These are phyloP conservation scores for Agaricus subrufescens DNA, from an alignment of 768 basidiomycete genomes.

Conservation along the genomic window DNA sequence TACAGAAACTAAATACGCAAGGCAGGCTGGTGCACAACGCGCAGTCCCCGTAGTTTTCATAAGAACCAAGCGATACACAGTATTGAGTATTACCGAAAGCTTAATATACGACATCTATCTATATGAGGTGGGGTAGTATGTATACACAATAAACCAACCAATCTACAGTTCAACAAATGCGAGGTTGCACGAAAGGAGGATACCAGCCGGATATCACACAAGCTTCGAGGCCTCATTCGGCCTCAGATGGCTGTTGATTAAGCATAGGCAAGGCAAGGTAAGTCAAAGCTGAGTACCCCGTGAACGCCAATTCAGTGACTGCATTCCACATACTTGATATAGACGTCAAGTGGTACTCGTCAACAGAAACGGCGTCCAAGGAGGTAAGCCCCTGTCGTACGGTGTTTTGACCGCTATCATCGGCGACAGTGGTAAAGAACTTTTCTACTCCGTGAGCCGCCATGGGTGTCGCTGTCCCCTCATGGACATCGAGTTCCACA, in stretches of 20 bases:
- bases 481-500: not conserved
- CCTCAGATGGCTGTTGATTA: not conserved
- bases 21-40: too few species aligned
- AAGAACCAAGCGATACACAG: too few species aligned
- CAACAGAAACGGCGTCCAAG: not conserved
- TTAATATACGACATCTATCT: too few species aligned
- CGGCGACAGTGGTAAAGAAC: not conserved
- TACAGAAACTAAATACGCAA: too few species aligned
- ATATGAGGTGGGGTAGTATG: too few species aligned
- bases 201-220: not conserved
- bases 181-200: not conserved
- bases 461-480: not conserved
- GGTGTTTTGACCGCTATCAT: not conserved
- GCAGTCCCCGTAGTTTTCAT: too few species aligned
- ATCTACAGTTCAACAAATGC: too few species aligned
- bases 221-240: not conserved
- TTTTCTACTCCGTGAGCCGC: not conserved
- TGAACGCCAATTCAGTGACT: not conserved
- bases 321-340: not conserved
- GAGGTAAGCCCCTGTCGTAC: not conserved
- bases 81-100: too few species aligned
- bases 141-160: too few species aligned
- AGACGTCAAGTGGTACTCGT: not conserved
- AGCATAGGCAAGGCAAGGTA: not conserved
- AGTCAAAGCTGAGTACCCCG: not conserved